These are phyloP conservation scores for Thalassiosira hispida DNA, from an alignment of 352 stramenopile species.

Conservation along the genomic window DNA sequence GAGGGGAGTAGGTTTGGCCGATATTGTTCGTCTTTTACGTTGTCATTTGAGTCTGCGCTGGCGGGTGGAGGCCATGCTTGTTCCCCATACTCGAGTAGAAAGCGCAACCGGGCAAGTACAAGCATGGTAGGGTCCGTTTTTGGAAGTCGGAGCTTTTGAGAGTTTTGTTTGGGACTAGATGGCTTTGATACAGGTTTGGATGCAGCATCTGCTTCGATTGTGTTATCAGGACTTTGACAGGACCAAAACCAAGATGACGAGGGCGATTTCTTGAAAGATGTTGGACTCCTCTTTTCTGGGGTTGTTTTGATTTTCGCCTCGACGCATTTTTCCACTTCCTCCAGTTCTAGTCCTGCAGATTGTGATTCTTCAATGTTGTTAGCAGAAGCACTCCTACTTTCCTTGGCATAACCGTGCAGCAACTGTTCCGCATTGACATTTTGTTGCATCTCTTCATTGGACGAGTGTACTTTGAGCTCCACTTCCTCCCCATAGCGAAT, in stretches of 20 bases:
- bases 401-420: background rate
- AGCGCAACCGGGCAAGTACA: conserved; percentile 73
- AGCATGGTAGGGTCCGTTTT: conserved; percentile 55
- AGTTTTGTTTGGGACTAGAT: conserved; percentile 24
- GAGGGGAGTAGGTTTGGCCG: conserved; percentile 54
- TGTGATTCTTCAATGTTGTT: background rate
- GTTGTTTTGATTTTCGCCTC: conserved; percentile 11
- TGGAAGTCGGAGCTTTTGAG: conserved; percentile 29
- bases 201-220: background rate
- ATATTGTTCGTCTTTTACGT: conserved; percentile 2
- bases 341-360: conserved; percentile 14
- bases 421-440: background rate
- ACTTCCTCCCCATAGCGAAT: conserved; percentile 65
- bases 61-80: conserved; percentile 16
- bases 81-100: conserved; percentile 72
- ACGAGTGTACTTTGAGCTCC: conserved; percentile 41
- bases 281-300: background rate
- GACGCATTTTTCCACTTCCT: conserved; percentile 12
- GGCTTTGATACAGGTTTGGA: background rate
- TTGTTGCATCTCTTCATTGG: background rate
- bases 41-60: conserved; percentile 7
- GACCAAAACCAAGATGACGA: conserved; percentile 11
- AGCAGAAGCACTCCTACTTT: background rate
- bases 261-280: background rate
- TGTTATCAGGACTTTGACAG: background rate